Base-by-base conservation (phyloP, 495 filamentous ascomycete genomes). In the Echria macrotheca region DNA sequence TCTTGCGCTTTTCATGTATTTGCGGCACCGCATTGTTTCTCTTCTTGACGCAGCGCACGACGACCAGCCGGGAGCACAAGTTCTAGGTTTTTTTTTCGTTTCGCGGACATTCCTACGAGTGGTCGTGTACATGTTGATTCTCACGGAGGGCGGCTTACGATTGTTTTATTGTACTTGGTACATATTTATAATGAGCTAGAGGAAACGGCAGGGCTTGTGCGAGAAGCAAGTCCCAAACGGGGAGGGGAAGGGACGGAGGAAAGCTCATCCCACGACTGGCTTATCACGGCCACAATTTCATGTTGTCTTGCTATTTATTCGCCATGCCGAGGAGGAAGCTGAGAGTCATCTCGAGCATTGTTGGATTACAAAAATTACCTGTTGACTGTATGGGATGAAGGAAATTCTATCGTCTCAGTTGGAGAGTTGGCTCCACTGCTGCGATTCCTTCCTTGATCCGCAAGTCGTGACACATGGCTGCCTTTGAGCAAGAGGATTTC, bases 131-230 rank as follows among this genome's bases (percentile, higher is more conserved):
- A 44, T 26, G 14, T 19, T 12, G 21, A 42, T n/a, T 12, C n/a
- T 26, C 22, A 23, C 24, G n/a, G 43, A 31, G 26, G 14, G 22
- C 41, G n/a, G n/a, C 17, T 44, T 31, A 29, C 18, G 41, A 28
- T 14, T 44, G 25, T 29, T 29, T 44, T 41, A n/a, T n/a, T n/a
- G 1, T 44, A n/a, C 18, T 29, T 29, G 41, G 26, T 45, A 33
- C 44, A 46, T 46, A 46, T 24, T 46, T 36, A 46, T 36, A 46
- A 46, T 46, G 44, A 21, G 44, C 28, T 46, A 46, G 44, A 46
- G 11, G 38, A 22, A 37, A 44, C 14, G 41, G 41, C 23, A n/a
- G 14, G 14, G 24, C 41, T 44, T 14, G 8, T 9, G 41, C 12
- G 40, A 24, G 23, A 26, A 14, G 39, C 9, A 24, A 12, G 18